These are phyloP conservation scores for Cladophialophora chaetospira DNA, from an alignment of 2,329 filamentous ascomycete species.

Conservation along the genomic window DNA sequence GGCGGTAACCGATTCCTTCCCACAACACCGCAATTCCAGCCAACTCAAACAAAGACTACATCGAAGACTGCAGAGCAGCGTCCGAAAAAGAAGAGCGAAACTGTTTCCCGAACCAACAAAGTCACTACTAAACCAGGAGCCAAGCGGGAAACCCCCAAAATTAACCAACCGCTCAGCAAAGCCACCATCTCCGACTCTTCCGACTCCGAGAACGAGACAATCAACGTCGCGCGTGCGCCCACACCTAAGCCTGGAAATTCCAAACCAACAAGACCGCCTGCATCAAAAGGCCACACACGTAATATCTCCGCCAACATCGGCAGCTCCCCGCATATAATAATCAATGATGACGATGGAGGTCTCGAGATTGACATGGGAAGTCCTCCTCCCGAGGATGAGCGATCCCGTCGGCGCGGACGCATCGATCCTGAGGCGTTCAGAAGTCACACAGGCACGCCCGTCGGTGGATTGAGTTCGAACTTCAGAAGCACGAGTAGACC, in stretches of 20 bases:
- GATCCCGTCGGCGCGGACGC: conserved; percentile 13
- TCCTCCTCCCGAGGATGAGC: conserved; percentile 42
- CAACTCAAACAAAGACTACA: conserved; percentile 35
- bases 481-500: not conserved
- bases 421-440: conserved; percentile 30
- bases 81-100: conserved; percentile 17
- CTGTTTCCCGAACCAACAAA: not conserved
- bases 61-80: conserved; percentile 32
- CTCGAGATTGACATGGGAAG: conserved; percentile 54
- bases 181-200: conserved; percentile 29
- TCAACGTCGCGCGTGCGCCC: not conserved
- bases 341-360: conserved; percentile 43
- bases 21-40: conserved; percentile 39
- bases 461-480: conserved; percentile 17
- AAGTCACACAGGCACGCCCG: conserved; percentile 27
- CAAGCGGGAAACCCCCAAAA: conserved; percentile 20
- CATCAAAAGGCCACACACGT: conserved; percentile 15
- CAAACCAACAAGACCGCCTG: not conserved
- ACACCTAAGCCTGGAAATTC: not conserved
- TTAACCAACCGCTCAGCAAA: conserved; percentile 21
- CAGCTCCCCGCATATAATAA: conserved; percentile 44
- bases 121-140: conserved; percentile 4
- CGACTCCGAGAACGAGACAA: conserved; percentile 16
- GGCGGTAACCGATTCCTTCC: conserved; percentile 34
- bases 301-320: conserved; percentile 26